phyloP scores from a whole-genome alignment of 768 basidiomycete genomes.

The Mycena metata region DNA sequence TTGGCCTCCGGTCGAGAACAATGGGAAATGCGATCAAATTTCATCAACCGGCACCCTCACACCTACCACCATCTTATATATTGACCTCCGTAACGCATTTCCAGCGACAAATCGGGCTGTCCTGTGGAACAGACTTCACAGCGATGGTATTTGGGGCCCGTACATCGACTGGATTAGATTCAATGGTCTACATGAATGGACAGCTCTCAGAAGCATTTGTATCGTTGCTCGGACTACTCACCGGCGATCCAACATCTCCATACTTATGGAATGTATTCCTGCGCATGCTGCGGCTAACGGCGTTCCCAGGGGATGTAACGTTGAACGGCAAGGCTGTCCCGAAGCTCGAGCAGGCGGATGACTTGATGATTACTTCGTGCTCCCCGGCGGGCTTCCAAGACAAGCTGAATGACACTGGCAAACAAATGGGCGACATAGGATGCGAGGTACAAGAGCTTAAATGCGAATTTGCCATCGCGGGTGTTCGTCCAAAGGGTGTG shows the following conservation, averaged over 20 bases:
- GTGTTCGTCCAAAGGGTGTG: too few relatives aligned
- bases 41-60: constrained; percentile 1
- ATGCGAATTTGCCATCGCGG: too few relatives aligned
- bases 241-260: too few relatives aligned
- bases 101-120: constrained; percentile 2
- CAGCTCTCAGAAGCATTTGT: too few relatives aligned
- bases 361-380: constrained; percentile 28
- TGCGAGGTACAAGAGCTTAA: background rate
- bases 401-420: constrained; percentile 6
- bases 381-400: constrained; percentile 36
- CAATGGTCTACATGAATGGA: too few relatives aligned
- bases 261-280: too few relatives aligned
- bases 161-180: too few relatives aligned
- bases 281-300: too few relatives aligned
- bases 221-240: too few relatives aligned
- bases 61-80: background rate
- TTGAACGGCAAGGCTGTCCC: constrained; percentile 31
- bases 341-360: constrained; percentile 38
- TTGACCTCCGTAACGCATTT: background rate
- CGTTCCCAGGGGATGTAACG: too few relatives aligned
- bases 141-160: constrained; percentile 20
- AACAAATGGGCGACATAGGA: constrained; percentile 1
- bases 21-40: background rate
- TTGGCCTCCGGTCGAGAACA: constrained; percentile 26
- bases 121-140: constrained; percentile 32